Evolutionary conservation across 257 asterid genomes (phyloP).

Genomic region (Scutellaria minor): DNA sequence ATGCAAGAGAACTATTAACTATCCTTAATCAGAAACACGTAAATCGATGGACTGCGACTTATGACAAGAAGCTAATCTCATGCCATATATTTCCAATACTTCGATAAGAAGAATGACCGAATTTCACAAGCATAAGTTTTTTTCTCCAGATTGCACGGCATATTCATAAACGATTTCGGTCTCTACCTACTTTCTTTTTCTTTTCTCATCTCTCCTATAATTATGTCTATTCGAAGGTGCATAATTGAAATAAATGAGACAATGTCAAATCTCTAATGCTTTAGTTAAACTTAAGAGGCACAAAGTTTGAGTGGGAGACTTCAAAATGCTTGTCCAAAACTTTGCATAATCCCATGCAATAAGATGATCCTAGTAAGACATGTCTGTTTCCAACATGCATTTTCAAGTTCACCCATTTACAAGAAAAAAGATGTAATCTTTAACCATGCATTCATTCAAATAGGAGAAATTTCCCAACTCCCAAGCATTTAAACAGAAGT

Average conservation of each 20-base stretch:
- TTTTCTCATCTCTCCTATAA: not conserved
- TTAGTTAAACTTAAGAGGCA: not conserved
- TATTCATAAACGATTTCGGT: not conserved
- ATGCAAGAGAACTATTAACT: not conserved
- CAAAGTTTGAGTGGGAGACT: not conserved
- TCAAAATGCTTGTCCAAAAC: not conserved
- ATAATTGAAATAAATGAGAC: not conserved
- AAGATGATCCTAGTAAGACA: not conserved
- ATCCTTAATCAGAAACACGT: not conserved
- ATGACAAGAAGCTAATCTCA: not conserved
- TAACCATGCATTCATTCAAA: constrained; percentile 11
- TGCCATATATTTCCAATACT: not conserved
- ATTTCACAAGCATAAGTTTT: not conserved
- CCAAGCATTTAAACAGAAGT: not conserved
- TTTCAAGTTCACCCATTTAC: not conserved
- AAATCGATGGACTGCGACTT: not conserved
- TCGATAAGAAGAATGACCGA: not conserved
- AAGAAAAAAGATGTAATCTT: not conserved
- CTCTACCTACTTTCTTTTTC: not conserved
- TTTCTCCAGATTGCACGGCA: not conserved
- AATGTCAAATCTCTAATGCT: not conserved
- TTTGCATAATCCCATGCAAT: not conserved
- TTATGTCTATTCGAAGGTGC: constrained; percentile 10
- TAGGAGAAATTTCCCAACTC: not conserved
- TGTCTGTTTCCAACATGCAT: not conserved